Evolutionary conservation across 2,329 filamentous ascomycete species (phyloP).

Genomic region (Sarocladiaceae sp.): DNA sequence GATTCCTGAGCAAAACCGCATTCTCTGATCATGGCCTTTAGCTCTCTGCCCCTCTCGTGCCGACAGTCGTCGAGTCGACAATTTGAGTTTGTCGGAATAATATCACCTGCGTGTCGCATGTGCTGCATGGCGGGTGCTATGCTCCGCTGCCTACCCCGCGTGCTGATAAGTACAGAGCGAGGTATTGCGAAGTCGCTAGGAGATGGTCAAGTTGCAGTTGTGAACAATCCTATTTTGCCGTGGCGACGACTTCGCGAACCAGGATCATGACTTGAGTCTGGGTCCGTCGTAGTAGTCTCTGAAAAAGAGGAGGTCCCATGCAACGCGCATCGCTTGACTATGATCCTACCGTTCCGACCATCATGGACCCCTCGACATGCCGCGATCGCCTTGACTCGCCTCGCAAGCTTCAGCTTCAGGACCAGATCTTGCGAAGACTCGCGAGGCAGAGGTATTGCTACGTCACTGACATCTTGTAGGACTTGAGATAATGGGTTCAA

Average conservation of each 20-base stretch:
- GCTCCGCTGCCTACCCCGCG: constrained; percentile 1
- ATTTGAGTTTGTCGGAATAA: background rate
- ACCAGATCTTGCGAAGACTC: background rate
- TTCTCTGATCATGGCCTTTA: background rate
- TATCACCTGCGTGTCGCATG: background rate
- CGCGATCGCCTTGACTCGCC: background rate
- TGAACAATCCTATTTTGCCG: too few species aligned
- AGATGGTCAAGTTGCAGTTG: too few species aligned
- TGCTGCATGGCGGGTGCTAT: background rate
- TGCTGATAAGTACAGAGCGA: too few species aligned
- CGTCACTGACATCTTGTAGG: background rate
- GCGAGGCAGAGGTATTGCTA: too few species aligned
- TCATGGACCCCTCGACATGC: too few species aligned
- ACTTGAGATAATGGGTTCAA: background rate
- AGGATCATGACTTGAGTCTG: background rate
- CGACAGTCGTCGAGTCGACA: too few species aligned
- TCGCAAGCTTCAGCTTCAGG: background rate
- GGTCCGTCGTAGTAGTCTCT: background rate
- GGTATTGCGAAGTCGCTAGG: too few species aligned
- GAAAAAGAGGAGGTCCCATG: background rate
- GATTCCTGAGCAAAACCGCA: constrained; percentile 1
- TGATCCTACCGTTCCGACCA: too few species aligned
- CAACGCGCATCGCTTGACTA: too few species aligned
- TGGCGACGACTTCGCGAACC: background rate
- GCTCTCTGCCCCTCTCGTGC: too few species aligned